A percentile compares a stretch with the other conserved stretches of the same genome.
Evolutionary conservation across 257 asterid genomes (phyloP).

Genomic region (Plantago major): DNA sequence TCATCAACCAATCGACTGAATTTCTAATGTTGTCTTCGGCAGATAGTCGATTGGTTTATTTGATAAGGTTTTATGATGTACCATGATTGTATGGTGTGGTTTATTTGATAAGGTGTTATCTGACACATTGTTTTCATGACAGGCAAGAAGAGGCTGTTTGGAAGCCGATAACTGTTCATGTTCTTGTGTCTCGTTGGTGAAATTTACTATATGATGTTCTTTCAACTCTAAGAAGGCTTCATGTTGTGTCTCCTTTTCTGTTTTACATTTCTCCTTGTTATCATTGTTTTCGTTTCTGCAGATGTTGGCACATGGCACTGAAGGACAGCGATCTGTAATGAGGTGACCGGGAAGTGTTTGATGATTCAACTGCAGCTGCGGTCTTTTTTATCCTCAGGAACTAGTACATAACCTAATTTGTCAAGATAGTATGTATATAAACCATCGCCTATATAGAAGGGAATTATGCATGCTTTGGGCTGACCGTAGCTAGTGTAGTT

Average conservation of each 20-base stretch:
- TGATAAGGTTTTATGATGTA: too few species aligned
- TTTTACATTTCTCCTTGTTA: background rate
- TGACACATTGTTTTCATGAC: background rate
- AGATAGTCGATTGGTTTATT: too few species aligned
- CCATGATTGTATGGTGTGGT: constrained; percentile 4
- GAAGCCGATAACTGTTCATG: constrained; percentile 8
- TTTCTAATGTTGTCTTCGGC: too few species aligned
- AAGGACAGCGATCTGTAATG: constrained; percentile 3
- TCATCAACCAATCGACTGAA: too few species aligned
- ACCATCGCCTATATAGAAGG: too few species aligned
- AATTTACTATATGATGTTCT: background rate
- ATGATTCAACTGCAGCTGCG: too few species aligned
- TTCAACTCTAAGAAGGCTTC: too few species aligned
- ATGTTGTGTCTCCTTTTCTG: background rate
- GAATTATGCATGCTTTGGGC: too few species aligned
- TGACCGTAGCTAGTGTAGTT: too few species aligned
- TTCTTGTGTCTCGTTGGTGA: background rate
- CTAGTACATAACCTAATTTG: too few species aligned
- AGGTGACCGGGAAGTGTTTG: background rate
- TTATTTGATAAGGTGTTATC: background rate
- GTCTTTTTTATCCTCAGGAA: too few species aligned
- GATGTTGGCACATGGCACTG: constrained; percentile 15
- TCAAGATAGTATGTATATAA: too few species aligned
- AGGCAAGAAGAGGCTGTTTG: constrained; percentile 7
- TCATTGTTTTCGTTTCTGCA: constrained; percentile 12